phyloP scores from a whole-genome alignment of 2,329 filamentous ascomycete species.

The Epichloe coenophiala region DNA sequence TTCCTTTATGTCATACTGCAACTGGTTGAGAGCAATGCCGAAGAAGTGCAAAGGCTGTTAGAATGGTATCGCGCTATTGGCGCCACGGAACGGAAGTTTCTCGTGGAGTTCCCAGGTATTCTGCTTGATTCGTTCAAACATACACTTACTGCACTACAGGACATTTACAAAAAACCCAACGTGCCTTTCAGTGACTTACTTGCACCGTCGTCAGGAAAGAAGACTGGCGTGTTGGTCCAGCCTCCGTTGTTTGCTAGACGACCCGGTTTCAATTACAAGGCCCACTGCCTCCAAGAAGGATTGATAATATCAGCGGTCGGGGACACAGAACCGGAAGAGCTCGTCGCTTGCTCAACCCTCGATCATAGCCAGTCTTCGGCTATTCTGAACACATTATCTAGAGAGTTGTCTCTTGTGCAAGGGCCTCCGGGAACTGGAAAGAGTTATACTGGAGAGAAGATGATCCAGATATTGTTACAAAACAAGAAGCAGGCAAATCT shows the following conservation, averaged over 20 bases:
- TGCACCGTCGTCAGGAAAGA: conserved; percentile 16
- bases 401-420: conserved; percentile 48
- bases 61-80: conserved; percentile 16
- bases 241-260: conserved; percentile 38
- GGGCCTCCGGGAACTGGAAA: conserved; percentile 62
- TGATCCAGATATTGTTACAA: conserved; percentile 41
- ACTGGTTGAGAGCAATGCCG: conserved; percentile 11
- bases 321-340: conserved; percentile 8
- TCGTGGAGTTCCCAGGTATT: conserved; percentile 50
- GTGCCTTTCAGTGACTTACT: conserved; percentile 38
- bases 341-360: conserved; percentile 28
- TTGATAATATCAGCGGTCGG: conserved; percentile 11
- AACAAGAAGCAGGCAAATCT: conserved; percentile 25
- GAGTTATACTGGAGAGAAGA: conserved; percentile 42
- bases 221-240: conserved; percentile 16
- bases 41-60: conserved; percentile 11
- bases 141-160: conserved; percentile 41
- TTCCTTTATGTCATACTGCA: conserved; percentile 20
- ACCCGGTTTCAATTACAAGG: conserved; percentile 34
- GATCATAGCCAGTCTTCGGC: conserved; percentile 39
- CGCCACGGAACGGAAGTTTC: conserved; percentile 9
- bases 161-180: conserved; percentile 28
- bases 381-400: conserved; percentile 36
- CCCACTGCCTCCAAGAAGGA: conserved; percentile 20
- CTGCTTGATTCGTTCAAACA: conserved; percentile 44